A percentile compares a stretch with the other conserved stretches of the same genome.
Conservation (phyloP, 768 basidiomycete species). For the Boletus bicolor region DNA sequence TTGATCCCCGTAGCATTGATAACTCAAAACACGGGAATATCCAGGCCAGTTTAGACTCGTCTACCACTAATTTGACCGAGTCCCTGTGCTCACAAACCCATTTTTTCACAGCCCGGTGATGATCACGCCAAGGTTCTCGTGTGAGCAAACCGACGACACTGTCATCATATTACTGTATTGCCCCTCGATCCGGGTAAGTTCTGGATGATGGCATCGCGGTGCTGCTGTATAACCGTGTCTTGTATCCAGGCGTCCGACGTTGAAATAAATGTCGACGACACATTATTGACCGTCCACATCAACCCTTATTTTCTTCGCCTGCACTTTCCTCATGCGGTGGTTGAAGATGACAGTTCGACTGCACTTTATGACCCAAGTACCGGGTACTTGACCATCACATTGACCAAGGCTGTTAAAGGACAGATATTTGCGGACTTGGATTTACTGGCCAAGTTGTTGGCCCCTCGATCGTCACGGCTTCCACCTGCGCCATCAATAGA, state of each 20-base stretch:
- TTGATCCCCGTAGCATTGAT: not conserved
- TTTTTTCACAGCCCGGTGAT: conserved; percentile 35
- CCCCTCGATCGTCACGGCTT: conserved; percentile 50
- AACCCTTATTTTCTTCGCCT: conserved; percentile 84
- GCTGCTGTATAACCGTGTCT: conserved; percentile 13
- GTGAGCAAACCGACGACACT: conserved; percentile 56
- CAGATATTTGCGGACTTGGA: conserved; percentile 76
- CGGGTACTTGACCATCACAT: conserved; percentile 72
- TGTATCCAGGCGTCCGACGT: conserved; percentile 68
- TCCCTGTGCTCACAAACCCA: not conserved
- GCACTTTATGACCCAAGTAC: conserved; percentile 73
- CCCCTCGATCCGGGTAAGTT: conserved; percentile 65
- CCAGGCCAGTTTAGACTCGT: not conserved
- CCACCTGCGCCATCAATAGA: conserved; percentile 49
- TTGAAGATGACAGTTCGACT: conserved; percentile 63
- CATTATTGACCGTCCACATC: conserved; percentile 68
- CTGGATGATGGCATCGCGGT: not conserved
- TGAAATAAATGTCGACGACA: conserved; percentile 73
- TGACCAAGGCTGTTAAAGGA: conserved; percentile 66
- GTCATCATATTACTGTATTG: conserved; percentile 63
- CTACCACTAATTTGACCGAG: not conserved
- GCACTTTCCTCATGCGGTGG: conserved; percentile 62
- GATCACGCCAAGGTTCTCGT: conserved; percentile 77
- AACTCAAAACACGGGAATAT: not conserved
- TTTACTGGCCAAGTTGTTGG: conserved; percentile 71